Base-by-base conservation (phyloP, 768 basidiomycete genomes). In the Pleurotus giganteus region DNA sequence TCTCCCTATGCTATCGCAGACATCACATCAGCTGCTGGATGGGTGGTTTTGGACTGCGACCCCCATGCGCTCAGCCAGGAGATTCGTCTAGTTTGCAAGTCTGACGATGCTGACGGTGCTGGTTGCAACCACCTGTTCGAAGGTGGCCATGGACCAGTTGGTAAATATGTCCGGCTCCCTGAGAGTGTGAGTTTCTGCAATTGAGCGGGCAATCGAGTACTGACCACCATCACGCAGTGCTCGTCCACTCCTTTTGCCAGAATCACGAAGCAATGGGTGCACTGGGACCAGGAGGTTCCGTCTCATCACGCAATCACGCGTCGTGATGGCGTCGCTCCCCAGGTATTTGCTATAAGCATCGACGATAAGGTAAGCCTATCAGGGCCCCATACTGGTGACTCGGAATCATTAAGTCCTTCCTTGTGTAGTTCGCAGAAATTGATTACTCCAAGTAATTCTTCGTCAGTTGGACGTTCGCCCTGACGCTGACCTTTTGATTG, bases 111-210 rank as follows among this genome's bases (percentile, higher is more conserved):
- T 24, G 59, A 59, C 27, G 64, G 65, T 12, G 55, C 62, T 23
- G 63, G 65, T 7, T 81, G 79, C 62, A 64, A 65, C 23, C 77
- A 77, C 52, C 64, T 81, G 12, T 75, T 69, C 57, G 57, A 61
- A 37, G 63, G 66, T 29, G 62, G 61, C 29, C 39, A 41, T 4
- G 73, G 74, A 17, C 71, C 78, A 0, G 74, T 69, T n/a, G 75
- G 74, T 55, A 82, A 78, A 57, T 64, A 83, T 19, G 80, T 83
- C 28, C 72, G 81, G 17, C 63, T 84, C 4, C 82, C 83, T 4
- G 74, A 83, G 59, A 68, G 67, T 46, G 82, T 83, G 52, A 50
- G 75, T 70, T n/a, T 44, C 31, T 44, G 4, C n/a, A 13, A 12
- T 5, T 36, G 4, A 0, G 29, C 49, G 21, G 11, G 11, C 2